Evolutionary conservation across 176 grass and related monocot species (phyloP).

Genomic region (Carex kokanica): DNA sequence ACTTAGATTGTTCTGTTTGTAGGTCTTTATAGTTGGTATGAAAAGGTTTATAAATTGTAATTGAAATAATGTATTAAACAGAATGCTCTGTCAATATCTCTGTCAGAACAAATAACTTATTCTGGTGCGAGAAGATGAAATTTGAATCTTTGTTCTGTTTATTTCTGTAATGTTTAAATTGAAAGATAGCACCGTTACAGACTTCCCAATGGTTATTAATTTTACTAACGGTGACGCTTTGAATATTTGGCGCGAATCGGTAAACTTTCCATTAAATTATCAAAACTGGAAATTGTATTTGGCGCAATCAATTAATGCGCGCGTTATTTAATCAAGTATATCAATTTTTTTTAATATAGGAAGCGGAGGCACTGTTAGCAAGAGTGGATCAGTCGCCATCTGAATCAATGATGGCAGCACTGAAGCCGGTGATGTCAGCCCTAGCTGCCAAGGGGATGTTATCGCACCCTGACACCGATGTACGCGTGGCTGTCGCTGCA

Average conservation of each 20-base stretch:
- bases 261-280: not conserved
- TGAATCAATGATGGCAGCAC: constrained; percentile 27
- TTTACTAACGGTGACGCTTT: no score
- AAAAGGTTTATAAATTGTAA: not conserved
- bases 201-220: not conserved
- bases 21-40: not conserved
- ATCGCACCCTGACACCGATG: constrained; percentile 38
- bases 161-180: not conserved
- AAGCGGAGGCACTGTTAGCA: constrained; percentile 44
- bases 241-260: not conserved
- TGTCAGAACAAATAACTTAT: not conserved
- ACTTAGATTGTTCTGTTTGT: not conserved
- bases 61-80: not conserved
- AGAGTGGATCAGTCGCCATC: constrained; percentile 62
- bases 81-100: not conserved
- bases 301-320: not conserved
- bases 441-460: constrained; percentile 51
- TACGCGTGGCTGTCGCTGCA: constrained; percentile 55
- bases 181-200: not conserved
- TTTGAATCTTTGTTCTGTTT: not conserved
- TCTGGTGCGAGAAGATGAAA: not conserved
- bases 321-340: not conserved
- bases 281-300: not conserved
- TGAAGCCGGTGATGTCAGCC: constrained; percentile 50
- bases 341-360: constrained; percentile 35